Base-by-base conservation (phyloP, 257 asterid species). In the Lantana camara region DNA sequence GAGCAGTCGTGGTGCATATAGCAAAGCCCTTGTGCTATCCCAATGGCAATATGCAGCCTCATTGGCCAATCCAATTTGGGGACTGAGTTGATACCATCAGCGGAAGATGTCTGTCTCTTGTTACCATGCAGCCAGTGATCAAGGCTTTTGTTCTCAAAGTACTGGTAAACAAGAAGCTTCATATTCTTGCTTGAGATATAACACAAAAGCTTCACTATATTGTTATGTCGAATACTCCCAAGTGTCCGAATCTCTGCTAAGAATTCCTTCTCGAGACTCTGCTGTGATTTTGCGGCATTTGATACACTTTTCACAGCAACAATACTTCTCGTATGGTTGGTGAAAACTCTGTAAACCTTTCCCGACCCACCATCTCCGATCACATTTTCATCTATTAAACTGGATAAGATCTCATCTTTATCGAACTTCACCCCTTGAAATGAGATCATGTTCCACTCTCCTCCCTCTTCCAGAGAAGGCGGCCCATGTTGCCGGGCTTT, bases 321-420 rank as follows among this genome's bases (percentile, higher is more conserved):
- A 6, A 16, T 50, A 1, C 45, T 66, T 17, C 86, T 70, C 7
- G 67, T 64, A 50, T 71, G 74, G 48, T 64, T 65, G 9, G 75
- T 40, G 9, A 66, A 37, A 16, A 82, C 78, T 64, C 69, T 73
- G 63, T 75, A 86, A 12, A 86, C 89, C 56, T 76, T 86, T 9
- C 87, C 89, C 1, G 91, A 74, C 3, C 91, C 95, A 11, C 95
- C 91, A 19, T 64, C 60, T 38, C 95, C 95, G 13, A 86, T 82
- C 57, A 75, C 20, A 64, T 83, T 86, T 4, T 58, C 74, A 9
- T 86, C 95, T 19, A 78, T 73, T 66, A 86, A 69, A 61, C 78
- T 54, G 1, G 80, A 67, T 68, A 83, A 60, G 51, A 86, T 81
- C 3, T 81, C 80, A 5, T 48, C 77, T 68, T 73, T 77, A 1